Base-by-base conservation (phyloP, 768 basidiomycete genomes). In the Lentinula guzmanii region DNA sequence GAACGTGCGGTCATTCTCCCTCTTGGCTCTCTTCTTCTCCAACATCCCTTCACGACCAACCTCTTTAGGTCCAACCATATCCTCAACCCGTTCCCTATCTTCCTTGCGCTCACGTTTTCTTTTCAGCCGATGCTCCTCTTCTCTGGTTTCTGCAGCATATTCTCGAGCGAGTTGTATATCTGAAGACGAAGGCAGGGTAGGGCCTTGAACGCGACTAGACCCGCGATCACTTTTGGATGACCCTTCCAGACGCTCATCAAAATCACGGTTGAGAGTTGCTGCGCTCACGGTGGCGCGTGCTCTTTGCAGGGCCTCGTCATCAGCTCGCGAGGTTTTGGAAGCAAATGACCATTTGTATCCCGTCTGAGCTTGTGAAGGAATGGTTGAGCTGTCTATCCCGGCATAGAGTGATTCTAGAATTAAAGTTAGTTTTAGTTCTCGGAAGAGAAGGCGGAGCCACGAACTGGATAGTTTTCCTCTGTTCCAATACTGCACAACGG, bases 281-380 rank as follows among this genome's bases (percentile, higher is more conserved):
- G 77, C 77, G 31, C 74, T 75, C 4, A 93, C 86, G 58, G 84
- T 80, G 60, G 82, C 82, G 28, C 87, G 83, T 1, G 83, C 82
- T 16, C 76, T 74, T 13, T 79, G 80, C n/a, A 92, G 70, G 0
- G 86, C 83, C 1, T 80, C 80, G 11, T 71, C 72, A 39, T 93
- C 89, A 0, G 78, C 80, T n/a, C 78, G 77, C 18, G 82, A 83
- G 2, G 75, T 69, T 61, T 90, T 90, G 18, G 85, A 82, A 2
- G 88, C 86, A 68, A 95, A 95, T 0, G 85, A 84, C 93, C 93
- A 95, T 75, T 91, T 93, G 74, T 93, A 94, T 0, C 82, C 85
- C 4, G 94, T 95, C 61, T 90, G 86, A 51, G 82, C 77, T 37
- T 84, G 86, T 2, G 90, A 85, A 6, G 82, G 68, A 37, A 82